These are phyloP conservation scores for Aschersonia sp. DNA, from an alignment of 2,329 filamentous ascomycete genomes.

Conservation along the genomic window DNA sequence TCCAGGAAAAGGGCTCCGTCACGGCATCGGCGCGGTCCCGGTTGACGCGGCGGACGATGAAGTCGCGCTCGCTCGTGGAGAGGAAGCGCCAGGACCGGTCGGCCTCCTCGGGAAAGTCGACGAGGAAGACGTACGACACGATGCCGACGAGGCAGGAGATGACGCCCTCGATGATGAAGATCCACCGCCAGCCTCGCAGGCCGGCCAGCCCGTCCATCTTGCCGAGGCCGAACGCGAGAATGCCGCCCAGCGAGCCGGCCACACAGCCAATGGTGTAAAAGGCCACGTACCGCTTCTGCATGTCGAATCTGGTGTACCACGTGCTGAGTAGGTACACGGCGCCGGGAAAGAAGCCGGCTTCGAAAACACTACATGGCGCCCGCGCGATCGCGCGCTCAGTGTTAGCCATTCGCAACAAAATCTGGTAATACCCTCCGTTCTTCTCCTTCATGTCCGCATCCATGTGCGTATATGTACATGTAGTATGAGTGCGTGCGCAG, in stretches of 20 bases:
- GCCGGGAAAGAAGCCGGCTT: slow-evolving; percentile 59
- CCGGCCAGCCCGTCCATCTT: slow-evolving; percentile 42
- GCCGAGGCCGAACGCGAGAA: slow-evolving; percentile 47
- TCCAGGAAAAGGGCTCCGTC: slow-evolving; percentile 34
- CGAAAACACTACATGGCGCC: slow-evolving; percentile 25
- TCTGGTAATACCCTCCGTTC: too few species aligned
- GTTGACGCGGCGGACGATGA: slow-evolving; percentile 38
- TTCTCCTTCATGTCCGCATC: too few species aligned
- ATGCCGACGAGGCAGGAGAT: slow-evolving; percentile 39
- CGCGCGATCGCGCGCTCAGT: too few species aligned
- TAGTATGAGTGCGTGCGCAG: too few species aligned
- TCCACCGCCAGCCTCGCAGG: slow-evolving; percentile 51
- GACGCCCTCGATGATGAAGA: slow-evolving; percentile 41
- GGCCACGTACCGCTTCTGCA: too few species aligned
- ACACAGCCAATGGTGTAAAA: not conserved
- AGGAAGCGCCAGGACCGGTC: slow-evolving; percentile 39
- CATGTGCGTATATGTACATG: too few species aligned
- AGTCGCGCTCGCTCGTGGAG: slow-evolving; percentile 31
- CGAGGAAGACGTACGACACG: slow-evolving; percentile 39
- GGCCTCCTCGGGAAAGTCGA: slow-evolving; percentile 48
- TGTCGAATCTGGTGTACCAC: slow-evolving; percentile 54
- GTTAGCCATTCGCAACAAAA: too few species aligned
- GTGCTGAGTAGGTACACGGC: slow-evolving; percentile 60
- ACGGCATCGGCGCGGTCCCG: slow-evolving; percentile 42
- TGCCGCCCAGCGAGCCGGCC: slow-evolving; percentile 30